Evolutionary conservation across 1,139 yeast genomes (phyloP).

Genomic region (Blastobotrys elegans): DNA sequence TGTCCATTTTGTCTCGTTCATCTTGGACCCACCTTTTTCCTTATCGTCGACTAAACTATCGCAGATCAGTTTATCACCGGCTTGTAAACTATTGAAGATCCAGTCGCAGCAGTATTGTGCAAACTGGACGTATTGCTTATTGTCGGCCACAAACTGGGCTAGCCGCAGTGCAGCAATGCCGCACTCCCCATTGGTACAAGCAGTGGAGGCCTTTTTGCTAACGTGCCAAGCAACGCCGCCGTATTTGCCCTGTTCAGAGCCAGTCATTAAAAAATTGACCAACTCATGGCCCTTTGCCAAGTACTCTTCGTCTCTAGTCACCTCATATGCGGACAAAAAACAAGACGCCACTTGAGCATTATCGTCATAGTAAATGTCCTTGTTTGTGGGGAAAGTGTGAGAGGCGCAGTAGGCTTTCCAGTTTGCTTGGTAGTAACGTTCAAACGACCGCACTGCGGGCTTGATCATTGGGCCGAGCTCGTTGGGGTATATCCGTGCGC

Average conservation of each 20-base stretch:
- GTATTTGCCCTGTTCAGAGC: constrained; percentile 47
- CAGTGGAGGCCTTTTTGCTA: constrained; percentile 52
- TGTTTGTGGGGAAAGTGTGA: constrained; percentile 50
- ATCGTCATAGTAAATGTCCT: constrained; percentile 68
- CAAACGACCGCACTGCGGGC: constrained; percentile 49
- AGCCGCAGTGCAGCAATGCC: constrained; percentile 62
- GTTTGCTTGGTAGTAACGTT: constrained; percentile 49
- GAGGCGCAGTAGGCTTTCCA: constrained; percentile 56
- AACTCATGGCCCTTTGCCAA: constrained; percentile 56
- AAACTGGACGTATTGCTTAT: constrained; percentile 47
- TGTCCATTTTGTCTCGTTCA: constrained; percentile 57
- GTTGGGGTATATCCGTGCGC: constrained; percentile 52
- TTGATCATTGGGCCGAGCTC: constrained; percentile 54
- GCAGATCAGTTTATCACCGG: constrained; percentile 51
- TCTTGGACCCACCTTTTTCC: constrained; percentile 39
- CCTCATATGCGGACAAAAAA: constrained; percentile 63
- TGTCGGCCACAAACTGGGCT: constrained; percentile 46
- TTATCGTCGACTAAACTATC: constrained; percentile 52
- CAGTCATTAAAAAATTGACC: constrained; percentile 61
- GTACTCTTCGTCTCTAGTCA: constrained; percentile 50
- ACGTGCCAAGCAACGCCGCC: constrained; percentile 65
- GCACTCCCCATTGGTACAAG: constrained; percentile 69
- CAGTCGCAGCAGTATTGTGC: constrained; percentile 53
- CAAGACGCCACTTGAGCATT: constrained; percentile 73
- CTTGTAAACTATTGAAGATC: constrained; percentile 49